Percentiles rank a stretch among this genome's conserved stretches.
These are phyloP conservation scores for Blastocystis sp. DNA, from an alignment of 352 stramenopile species.

Conservation along the genomic window DNA sequence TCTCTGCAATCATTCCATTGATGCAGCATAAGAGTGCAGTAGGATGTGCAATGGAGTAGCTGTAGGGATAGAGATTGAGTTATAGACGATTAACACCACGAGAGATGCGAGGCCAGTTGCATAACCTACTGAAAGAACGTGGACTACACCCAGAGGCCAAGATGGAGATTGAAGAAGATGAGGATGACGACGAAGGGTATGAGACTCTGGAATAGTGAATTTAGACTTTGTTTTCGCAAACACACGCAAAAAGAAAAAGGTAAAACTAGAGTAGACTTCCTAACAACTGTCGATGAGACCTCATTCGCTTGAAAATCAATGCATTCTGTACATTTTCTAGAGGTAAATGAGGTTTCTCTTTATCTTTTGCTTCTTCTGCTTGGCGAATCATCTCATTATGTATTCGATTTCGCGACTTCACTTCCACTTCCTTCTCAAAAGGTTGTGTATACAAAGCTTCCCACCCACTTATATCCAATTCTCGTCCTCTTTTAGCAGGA, in stretches of 20 bases:
- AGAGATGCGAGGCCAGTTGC: constrained; percentile 21
- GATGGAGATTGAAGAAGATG: constrained; percentile 1
- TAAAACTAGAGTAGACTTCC: constrained; percentile 20
- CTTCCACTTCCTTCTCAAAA: constrained; percentile 10
- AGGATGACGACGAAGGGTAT: not conserved
- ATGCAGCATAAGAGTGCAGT: constrained; percentile 50
- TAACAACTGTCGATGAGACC: not conserved
- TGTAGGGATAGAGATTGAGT: not conserved
- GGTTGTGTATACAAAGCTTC: constrained; percentile 4
- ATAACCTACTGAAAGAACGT: not conserved
- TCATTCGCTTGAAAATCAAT: constrained; percentile 18
- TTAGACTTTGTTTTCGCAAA: not conserved
- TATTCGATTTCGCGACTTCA: not conserved
- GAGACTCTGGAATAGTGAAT: not conserved
- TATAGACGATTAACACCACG: constrained; percentile 41
- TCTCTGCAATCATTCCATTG: constrained; percentile 62
- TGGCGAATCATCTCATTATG: not conserved
- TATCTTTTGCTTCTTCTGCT: not conserved
- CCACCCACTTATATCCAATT: constrained; percentile 21
- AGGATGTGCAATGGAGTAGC: constrained; percentile 31
- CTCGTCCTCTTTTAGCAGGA: not conserved
- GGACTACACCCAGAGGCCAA: not conserved
- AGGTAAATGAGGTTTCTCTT: constrained; percentile 2
- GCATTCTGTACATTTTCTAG: constrained; percentile 34
- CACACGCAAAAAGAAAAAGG: not conserved